phyloP scores from a whole-genome alignment of 108 stramenopile species.

The Mayamaea pseudoterrestris region DNA sequence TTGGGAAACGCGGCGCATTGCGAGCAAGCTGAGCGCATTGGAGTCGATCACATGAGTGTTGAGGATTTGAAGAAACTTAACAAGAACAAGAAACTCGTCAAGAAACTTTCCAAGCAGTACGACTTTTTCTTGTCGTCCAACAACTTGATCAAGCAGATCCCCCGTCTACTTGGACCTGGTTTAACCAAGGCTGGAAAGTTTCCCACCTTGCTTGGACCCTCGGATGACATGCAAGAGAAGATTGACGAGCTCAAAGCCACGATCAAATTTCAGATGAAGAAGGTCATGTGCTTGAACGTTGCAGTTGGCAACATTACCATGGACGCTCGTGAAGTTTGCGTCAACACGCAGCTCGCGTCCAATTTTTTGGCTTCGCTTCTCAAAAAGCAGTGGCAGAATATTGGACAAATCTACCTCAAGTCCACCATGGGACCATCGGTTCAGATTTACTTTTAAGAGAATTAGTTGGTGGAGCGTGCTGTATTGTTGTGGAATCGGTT shows the following conservation, averaged over 20 bases:
- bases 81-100: conserved; percentile 99
- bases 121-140: conserved; percentile 99
- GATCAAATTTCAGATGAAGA: conserved; percentile 99
- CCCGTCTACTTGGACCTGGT: conserved; percentile 98
- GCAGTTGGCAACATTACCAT: conserved; percentile 93
- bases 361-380: conserved; percentile 98
- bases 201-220: conserved; percentile 87
- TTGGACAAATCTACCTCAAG: conserved; percentile 98
- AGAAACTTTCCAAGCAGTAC: conserved; percentile 99
- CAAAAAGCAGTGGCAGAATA: conserved; percentile 99
- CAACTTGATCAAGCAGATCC: conserved; percentile 99
- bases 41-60: conserved; percentile 93
- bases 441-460: conserved; percentile 95
- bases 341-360: conserved; percentile 94
- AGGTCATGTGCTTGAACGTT: conserved; percentile 99
- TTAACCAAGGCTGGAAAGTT: conserved; percentile 99
- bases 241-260: conserved; percentile 97
- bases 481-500: too few relatives aligned
- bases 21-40: conserved; percentile 97
- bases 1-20: conserved; percentile 98
- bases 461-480: too few relatives aligned
- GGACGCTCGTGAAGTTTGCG: conserved; percentile 85
- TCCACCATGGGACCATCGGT: conserved; percentile 96
- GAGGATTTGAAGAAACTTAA: conserved; percentile 99
- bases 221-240: conserved; percentile 97